A percentile compares a stretch with the other conserved stretches of the same genome.
phyloP scores from a whole-genome alignment of 345 rosid species.

The Sonneratia caseolaris region DNA sequence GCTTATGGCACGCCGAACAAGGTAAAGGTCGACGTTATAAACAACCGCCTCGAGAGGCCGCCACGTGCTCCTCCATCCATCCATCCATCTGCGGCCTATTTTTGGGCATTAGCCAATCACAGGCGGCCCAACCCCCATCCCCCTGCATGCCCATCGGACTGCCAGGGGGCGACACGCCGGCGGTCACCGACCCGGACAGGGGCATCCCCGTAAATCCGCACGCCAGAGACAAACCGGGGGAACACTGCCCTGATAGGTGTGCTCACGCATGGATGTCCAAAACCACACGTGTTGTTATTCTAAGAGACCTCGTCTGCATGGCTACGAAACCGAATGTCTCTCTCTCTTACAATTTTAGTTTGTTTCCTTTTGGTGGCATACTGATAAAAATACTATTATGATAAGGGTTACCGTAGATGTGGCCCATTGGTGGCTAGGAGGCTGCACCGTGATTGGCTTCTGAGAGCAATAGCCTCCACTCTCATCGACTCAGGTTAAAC shows the following conservation, averaged over 20 bases:
- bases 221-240: not conserved
- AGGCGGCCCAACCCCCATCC: not conserved
- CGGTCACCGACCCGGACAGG: constrained; percentile 17
- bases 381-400: too few relatives aligned
- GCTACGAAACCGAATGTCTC: not conserved
- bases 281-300: constrained; percentile 50
- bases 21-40: not conserved
- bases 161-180: not conserved
- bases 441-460: not conserved
- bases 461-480: not conserved
- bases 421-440: not conserved
- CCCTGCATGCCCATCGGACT: not conserved
- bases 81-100: not conserved
- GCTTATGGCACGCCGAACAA: not conserved
- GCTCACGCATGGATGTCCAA: constrained; percentile 65
- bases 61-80: not conserved
- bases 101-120: not conserved
- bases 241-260: constrained; percentile 43
- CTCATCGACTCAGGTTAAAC: not conserved
- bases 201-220: not conserved
- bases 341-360: not conserved
- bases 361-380: not conserved
- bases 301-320: constrained; percentile 28
- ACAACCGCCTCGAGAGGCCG: not conserved
- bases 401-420: not conserved